These are phyloP conservation scores for Tricladium varicosporioides DNA, from an alignment of 2,329 filamentous ascomycete genomes.

Conservation along the genomic window DNA sequence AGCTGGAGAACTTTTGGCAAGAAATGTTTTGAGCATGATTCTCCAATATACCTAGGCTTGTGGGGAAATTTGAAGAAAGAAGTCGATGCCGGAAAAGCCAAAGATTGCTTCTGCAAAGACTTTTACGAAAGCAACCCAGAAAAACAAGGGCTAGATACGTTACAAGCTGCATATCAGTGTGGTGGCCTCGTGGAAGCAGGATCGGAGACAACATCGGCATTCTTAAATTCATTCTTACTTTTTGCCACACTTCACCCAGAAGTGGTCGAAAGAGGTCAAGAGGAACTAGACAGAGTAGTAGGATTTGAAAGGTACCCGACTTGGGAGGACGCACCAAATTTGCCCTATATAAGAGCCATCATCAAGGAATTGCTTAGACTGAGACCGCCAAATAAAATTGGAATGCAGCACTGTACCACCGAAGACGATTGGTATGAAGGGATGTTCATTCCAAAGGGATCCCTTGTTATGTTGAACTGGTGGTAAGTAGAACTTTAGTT, in stretches of 20 bases:
- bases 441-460: conserved; percentile 39
- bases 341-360: conserved; percentile 41
- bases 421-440: conserved; percentile 36
- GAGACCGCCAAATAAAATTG: conserved; percentile 37
- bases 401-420: conserved; percentile 30
- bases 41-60: conserved; percentile 32
- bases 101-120: conserved; percentile 43
- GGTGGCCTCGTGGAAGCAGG: conserved; percentile 43
- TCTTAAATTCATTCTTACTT: conserved; percentile 34
- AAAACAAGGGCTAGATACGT: conserved; percentile 40
- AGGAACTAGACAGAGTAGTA: conserved; percentile 40
- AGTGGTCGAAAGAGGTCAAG: conserved; percentile 38
- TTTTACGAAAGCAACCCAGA: conserved; percentile 40
- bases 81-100: conserved; percentile 34
- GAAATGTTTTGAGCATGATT: conserved; percentile 16
- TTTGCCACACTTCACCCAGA: conserved; percentile 39
- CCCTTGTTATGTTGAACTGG: conserved; percentile 38
- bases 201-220: conserved; percentile 34
- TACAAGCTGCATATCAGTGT: conserved; percentile 44
- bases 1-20: conserved; percentile 20
- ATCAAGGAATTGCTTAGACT: conserved; percentile 44
- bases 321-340: conserved; percentile 35
- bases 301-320: conserved; percentile 36
- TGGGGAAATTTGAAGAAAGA: conserved; percentile 39
- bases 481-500: conserved; percentile 25